Conservation (phyloP, 2,329 filamentous ascomycete species). For the Cytospora mali region DNA sequence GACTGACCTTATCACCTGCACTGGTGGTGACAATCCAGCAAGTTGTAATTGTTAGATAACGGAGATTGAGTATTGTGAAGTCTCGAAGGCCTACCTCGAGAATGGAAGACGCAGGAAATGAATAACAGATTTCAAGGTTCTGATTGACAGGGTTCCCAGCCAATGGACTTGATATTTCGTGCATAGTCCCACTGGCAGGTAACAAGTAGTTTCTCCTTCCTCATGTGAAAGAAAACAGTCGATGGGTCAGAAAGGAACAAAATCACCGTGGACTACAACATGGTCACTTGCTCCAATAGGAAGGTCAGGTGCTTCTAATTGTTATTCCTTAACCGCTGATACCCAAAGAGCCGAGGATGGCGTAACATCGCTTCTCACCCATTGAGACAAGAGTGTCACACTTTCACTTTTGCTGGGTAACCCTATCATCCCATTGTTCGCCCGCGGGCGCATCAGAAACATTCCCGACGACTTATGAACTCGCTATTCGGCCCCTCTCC, state of each 20-base stretch:
- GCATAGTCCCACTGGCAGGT: neutral
- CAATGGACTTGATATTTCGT: neutral
- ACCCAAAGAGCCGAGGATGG: neutral
- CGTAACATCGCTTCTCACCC: neutral
- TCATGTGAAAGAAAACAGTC: constrained; percentile 10
- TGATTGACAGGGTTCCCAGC: neutral
- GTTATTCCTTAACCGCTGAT: neutral
- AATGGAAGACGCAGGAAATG: neutral
- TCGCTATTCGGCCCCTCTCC: too few relatives aligned
- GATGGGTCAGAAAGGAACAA: neutral
- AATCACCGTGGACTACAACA: neutral
- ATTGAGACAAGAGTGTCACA: neutral
- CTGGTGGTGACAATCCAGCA: neutral
- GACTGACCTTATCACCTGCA: constrained; percentile 20
- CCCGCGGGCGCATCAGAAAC: neutral
- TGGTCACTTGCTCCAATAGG: constrained; percentile 23
- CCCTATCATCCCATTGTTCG: neutral
- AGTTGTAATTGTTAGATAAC: constrained; percentile 3
- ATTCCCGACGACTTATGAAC: neutral
- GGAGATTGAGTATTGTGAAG: constrained; percentile 9
- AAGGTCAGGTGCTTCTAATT: neutral
- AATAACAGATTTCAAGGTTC: neutral
- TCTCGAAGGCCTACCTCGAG: neutral
- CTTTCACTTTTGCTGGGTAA: neutral
- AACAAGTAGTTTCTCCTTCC: neutral